Evolutionary conservation across 2,329 filamentous ascomycete genomes (phyloP), one percentile per base, ranked within the genome.

Genomic region (Colletotrichum filicis): DNA sequence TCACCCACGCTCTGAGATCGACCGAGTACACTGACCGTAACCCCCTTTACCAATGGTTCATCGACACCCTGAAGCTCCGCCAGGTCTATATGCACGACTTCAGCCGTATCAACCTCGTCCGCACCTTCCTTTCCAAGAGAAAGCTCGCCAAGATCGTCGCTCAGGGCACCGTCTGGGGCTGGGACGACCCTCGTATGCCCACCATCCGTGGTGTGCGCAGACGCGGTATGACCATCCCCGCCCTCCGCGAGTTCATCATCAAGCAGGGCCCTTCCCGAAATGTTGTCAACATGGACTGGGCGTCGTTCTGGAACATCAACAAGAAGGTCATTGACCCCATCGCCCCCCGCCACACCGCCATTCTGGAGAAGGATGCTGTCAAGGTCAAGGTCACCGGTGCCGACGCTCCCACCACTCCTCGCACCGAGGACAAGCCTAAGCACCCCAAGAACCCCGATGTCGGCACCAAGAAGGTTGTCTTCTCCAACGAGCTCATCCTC

Each of bases 11-110:
- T 8, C 88, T 97, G 70, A 90, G 94, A 77, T 95, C 94, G 1
- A 96, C 93, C 77, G 94, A 97, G 87, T 97, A 96, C 85, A 94
- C 94, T 68, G 94, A 97, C 83, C 92, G 94, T 76, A 95, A 97
- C 82, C 91, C 92, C 9, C 94, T 95, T 82, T 97, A 96, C 84
- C 92, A 94, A 81, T 97, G 94, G 94, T 94, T 97, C 86, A 84
- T 94, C 72, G 90, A 94, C 76, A 92, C 91, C 5, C 87, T 96
- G 59, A 89, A 91, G 77, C 88, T 96, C 42, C 92, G 93, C 76
- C 88, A 92, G 79, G 94, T 97, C 4, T 90, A 95, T 83, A 92
- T 96, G 86, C 96, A 93, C 93, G 94, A 95, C 81, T 97, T 96
- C 82, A 89, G 93, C 16, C 90, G 94, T 76, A 92, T 97, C 85